phyloP scores from a whole-genome alignment of 2,329 filamentous ascomycete genomes.

The Fusarium sp. region DNA sequence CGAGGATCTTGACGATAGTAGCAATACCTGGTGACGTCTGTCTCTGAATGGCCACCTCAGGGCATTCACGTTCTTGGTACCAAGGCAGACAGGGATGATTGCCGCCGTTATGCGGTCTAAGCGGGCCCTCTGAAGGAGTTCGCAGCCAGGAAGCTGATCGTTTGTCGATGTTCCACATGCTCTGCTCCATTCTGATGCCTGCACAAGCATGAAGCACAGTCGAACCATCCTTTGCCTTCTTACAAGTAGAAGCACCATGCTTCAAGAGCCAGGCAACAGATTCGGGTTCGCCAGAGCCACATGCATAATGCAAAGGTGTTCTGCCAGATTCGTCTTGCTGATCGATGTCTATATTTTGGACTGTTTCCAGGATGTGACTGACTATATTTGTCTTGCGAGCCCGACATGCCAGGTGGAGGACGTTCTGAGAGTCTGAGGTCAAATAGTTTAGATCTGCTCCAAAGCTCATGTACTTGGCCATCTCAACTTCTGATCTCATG shows the following conservation, averaged over 20 bases:
- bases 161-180: conserved; percentile 11
- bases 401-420: conserved; percentile 36
- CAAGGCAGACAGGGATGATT: background rate
- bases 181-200: conserved; percentile 9
- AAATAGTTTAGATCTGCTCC: conserved; percentile 10
- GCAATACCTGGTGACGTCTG: background rate
- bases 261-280: conserved; percentile 24
- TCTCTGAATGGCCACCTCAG: background rate
- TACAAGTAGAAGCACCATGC: conserved; percentile 7
- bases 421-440: conserved; percentile 28
- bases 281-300: conserved; percentile 33
- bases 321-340: conserved; percentile 23
- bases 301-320: conserved; percentile 38
- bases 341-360: conserved; percentile 1
- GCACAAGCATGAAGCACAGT: conserved; percentile 37
- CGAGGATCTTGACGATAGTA: conserved; percentile 20
- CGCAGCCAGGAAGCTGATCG: background rate
- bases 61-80: background rate
- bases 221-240: background rate
- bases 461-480: conserved; percentile 6
- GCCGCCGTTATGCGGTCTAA: background rate
- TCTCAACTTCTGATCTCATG: conserved; percentile 16
- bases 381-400: conserved; percentile 24
- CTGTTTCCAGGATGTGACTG: conserved; percentile 6
- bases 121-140: background rate